phyloP scores from a whole-genome alignment of 495 filamentous ascomycete genomes.

The Mytilinidion resinicola region DNA sequence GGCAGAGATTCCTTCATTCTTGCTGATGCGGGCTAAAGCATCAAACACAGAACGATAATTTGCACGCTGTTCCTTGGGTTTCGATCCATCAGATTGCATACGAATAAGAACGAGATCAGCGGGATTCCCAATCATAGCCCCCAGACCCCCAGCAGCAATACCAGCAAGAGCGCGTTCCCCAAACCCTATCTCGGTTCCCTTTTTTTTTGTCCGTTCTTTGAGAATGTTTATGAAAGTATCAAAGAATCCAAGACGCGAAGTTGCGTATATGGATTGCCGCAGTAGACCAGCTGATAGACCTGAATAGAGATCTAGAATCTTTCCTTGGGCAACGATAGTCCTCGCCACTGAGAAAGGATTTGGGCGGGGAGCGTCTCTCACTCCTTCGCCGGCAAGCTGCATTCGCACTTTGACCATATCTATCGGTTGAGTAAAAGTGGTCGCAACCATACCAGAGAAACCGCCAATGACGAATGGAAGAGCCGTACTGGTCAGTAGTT shows the following conservation, averaged over 20 bases:
- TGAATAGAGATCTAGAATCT: conserved; percentile 1
- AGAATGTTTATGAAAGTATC: conserved; percentile 1
- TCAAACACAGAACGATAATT: conserved; percentile 10
- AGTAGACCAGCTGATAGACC: conserved; percentile 3
- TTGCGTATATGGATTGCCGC: conserved; percentile 3
- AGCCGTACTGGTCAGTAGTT: not conserved
- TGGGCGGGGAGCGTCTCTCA: not conserved
- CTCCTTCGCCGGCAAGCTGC: conserved; percentile 7
- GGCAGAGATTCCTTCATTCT: not conserved
- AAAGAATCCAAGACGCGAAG: conserved; percentile 3
- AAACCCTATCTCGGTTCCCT: conserved; percentile 1
- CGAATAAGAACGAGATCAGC: conserved; percentile 8
- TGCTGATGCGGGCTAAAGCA: conserved; percentile 1
- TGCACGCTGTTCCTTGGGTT: conserved; percentile 7
- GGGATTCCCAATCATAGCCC: conserved; percentile 3
- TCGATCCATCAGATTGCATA: conserved; percentile 8
- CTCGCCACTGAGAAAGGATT: conserved; percentile 2
- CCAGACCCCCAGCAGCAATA: conserved; percentile 2
- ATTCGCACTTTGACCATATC: conserved; percentile 12
- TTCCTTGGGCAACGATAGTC: conserved; percentile 3
- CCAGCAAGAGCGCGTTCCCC: conserved; percentile 1
- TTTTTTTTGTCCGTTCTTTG: not conserved
- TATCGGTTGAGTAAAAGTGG: conserved; percentile 4
- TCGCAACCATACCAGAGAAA: not conserved
- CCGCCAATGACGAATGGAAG: not conserved